A percentile compares a stretch with the other conserved stretches of the same genome.
Evolutionary conservation across 2,329 filamentous ascomycete genomes (phyloP).

Genomic region (Stemphylium lycopersici): DNA sequence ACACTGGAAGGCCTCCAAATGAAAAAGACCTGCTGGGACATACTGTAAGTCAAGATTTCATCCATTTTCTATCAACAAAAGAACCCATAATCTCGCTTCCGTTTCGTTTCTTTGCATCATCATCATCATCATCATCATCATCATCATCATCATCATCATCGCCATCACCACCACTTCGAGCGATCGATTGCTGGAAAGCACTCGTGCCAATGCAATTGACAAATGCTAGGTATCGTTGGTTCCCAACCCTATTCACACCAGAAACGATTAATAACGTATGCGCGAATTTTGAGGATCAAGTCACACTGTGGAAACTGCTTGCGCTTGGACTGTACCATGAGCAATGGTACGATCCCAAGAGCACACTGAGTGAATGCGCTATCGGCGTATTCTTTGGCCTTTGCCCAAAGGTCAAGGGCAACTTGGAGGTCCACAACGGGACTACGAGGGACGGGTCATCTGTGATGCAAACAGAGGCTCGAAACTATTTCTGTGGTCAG

Average conservation of each 20-base stretch:
- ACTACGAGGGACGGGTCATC: conserved; percentile 9
- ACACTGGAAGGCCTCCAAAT: conserved; percentile 31
- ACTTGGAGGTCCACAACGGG: conserved; percentile 7
- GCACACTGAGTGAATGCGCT: conserved; percentile 27
- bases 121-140: no score
- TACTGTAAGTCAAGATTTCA: conserved; percentile 24
- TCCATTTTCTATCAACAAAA: no score
- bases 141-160: no score
- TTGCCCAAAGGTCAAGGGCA: conserved; percentile 31
- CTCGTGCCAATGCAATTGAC: no score
- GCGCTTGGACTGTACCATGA: conserved; percentile 35
- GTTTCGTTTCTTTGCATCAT: no score
- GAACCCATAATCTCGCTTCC: no score
- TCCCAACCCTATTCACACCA: conserved; percentile 32
- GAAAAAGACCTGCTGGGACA: conserved; percentile 41
- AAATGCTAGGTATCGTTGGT: conserved; percentile 32
- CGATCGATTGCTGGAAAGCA: no score
- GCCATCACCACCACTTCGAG: no score
- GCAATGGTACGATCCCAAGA: conserved; percentile 31
- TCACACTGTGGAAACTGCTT: conserved; percentile 33
- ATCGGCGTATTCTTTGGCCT: conserved; percentile 37
- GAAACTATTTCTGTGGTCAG: conserved; percentile 39
- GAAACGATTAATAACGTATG: conserved; percentile 38
- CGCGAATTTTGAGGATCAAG: conserved; percentile 40
- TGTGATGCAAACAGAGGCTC: conserved; percentile 24